Evolutionary conservation across 1,139 yeast species (phyloP), one percentile per base, ranked within the genome.

Genomic region (Hanseniaspora uvarum): DNA sequence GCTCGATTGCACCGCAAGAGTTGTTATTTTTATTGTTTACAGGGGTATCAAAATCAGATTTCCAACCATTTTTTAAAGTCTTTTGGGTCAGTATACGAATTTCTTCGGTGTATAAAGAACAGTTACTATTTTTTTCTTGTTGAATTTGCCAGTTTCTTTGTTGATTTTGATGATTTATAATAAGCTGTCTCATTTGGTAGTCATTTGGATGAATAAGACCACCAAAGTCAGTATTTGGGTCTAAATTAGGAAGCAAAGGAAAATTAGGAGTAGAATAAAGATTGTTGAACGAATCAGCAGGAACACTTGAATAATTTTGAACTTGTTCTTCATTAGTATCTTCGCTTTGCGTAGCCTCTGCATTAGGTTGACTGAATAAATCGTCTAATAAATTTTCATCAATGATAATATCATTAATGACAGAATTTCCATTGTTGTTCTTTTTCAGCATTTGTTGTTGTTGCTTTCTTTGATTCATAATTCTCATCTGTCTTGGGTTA

Each of bases 1-100:
- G 66, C 67, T 87, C 95, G 55, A 88, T 81, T 56, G 77, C 74
- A 6, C 96, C 97, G 39, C 73, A 72, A 11, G 37, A 26, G 24
- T 49, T 26, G 18, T 16, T 40, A 4, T 41, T 23, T 12, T 40
- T 49, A 18, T 31, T 18, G 26, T 31, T 50, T 11, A 43, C 6
- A 3, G 48, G 48, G 30, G 47, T 40, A 16, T 79, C 68, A 65
- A 83, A 89, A 68, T 94, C 97, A 0, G 94, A 80, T 67, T 92
- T 92, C 98, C 98, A 92, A 5, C 98, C 98, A 24, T 78, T 74
- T 65, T 84, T 86, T 63, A 87, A 69, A 57, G 86, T 95, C 6
- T 96, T 96, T 55, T 80, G 78, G 14, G 83, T 77, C 12, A 92
- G 73, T 1, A 86, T 79, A 45, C 92, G 73, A 0, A 77, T 75